Base-by-base conservation (phyloP, 2,329 filamentous ascomycete genomes). In the Cercospora berteroae region DNA sequence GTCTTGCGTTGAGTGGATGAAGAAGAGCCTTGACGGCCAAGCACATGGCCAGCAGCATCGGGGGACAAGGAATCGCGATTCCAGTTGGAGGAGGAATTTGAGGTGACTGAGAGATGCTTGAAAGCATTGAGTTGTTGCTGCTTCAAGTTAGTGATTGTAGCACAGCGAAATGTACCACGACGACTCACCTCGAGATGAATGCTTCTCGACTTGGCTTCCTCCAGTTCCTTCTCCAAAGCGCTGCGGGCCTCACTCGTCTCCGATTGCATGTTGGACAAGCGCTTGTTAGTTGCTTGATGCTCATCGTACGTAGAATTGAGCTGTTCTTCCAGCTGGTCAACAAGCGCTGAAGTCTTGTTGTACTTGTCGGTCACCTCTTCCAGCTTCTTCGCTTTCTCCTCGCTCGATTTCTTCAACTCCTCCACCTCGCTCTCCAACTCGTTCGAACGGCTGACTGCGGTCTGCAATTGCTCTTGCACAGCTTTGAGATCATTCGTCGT, bases 241-340 rank as follows among this genome's bases (percentile, higher is more conserved):
- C 80, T 78, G 36, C 79, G 81, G 56, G 81, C 79, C 67, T 83
- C 79, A 13, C 78, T 74, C 42, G 79, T 80, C 74, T 84, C 83
- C 2, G 77, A 79, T 68, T 84, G 82, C 63, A 84, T 78, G 68
- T 91, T 89, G 62, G 94, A 97, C 63, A 98, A 83, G 63, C 94
- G 89, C 81, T 97, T 96, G 79, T 88, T 93, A 12, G 90, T 89
- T 67, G 88, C 84, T 76, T 97, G 92, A 68, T 94, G 93, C 78
- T 97, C 92, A 76, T 99, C 95, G 80, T 93, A 99, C 81, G 95
- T 97, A 77, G 87, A 92, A 77, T 94, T 94, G 63, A 99, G 88
- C 79, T 99, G 95, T 74, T 98, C 94, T 80, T 99, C 95, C 5
- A 99, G 88, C 80, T 99, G 94, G 78, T 98, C 93, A 8, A 99